Percentiles rank a stretch among this genome's conserved stretches.
These are phyloP conservation scores for Corchorus capsularis DNA, from an alignment of 345 rosid genomes.

Conservation along the genomic window DNA sequence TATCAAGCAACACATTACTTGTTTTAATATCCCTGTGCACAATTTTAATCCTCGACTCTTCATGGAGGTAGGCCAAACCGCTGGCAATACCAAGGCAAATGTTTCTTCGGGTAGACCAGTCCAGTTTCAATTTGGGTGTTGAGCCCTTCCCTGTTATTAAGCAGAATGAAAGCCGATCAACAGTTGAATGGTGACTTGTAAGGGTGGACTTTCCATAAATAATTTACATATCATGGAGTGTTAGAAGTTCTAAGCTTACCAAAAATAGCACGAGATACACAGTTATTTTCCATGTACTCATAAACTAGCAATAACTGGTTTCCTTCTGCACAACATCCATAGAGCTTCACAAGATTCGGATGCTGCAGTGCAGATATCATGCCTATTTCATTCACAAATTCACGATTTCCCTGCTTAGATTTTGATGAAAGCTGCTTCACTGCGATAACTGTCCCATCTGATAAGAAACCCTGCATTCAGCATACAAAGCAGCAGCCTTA, in stretches of 20 bases:
- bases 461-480: slow-evolving; percentile 55
- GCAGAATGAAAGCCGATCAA: not conserved
- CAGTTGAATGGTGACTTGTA: not conserved
- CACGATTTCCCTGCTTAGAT: slow-evolving; percentile 79
- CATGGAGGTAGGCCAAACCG: slow-evolving; percentile 83
- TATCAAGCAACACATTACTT: slow-evolving; percentile 85
- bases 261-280: slow-evolving; percentile 64
- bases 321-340: slow-evolving; percentile 81
- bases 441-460: slow-evolving; percentile 71
- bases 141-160: slow-evolving; percentile 50
- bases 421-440: slow-evolving; percentile 73
- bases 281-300: slow-evolving; percentile 77
- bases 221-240: not conserved
- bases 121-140: slow-evolving; percentile 50
- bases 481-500: not conserved
- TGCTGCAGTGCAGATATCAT: slow-evolving; percentile 78
- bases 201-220: not conserved
- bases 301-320: slow-evolving; percentile 67
- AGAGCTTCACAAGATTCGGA: slow-evolving; percentile 74
- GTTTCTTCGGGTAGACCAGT: slow-evolving; percentile 73
- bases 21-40: slow-evolving; percentile 96
- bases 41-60: slow-evolving; percentile 78
- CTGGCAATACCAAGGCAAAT: slow-evolving; percentile 74
- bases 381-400: slow-evolving; percentile 76
- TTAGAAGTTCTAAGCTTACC: slow-evolving; percentile 37